phyloP scores from a whole-genome alignment of 2,329 filamentous ascomycete genomes.

The Trichoderma semiorbis region DNA sequence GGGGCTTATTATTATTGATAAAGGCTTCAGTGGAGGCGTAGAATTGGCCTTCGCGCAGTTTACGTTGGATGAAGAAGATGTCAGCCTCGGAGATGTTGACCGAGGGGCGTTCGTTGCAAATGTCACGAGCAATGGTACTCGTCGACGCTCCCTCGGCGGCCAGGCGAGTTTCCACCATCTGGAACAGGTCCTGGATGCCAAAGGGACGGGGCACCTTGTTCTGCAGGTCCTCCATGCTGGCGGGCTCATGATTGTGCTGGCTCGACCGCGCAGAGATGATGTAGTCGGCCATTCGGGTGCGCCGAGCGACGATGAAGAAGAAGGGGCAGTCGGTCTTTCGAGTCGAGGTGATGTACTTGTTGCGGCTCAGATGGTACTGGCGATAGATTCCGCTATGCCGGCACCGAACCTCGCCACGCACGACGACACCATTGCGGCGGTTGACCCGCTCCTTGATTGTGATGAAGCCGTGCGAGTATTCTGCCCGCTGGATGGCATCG shows the following conservation, averaged over 20 bases:
- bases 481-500: constrained; percentile 14
- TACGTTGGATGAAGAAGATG: constrained; percentile 17
- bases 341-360: constrained; percentile 15
- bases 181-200: constrained; percentile 15
- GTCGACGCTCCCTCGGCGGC: constrained; percentile 2
- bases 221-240: constrained; percentile 11
- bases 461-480: constrained; percentile 13
- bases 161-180: constrained; percentile 9
- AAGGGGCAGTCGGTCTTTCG: constrained; percentile 14
- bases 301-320: constrained; percentile 15
- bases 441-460: constrained; percentile 16
- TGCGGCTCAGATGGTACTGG: constrained; percentile 15
- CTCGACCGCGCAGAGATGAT: constrained; percentile 14
- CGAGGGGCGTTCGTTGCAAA: constrained; percentile 8
- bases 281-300: constrained; percentile 16
- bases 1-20: constrained; percentile 14
- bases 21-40: constrained; percentile 13
- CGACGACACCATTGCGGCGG: constrained; percentile 12
- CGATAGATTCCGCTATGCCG: constrained; percentile 15
- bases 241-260: constrained; percentile 15
- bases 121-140: constrained; percentile 9
- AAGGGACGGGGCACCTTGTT: constrained; percentile 14
- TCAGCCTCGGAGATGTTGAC: constrained; percentile 15
- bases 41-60: constrained; percentile 15
- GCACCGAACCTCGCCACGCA: constrained; percentile 12